phyloP scores from a whole-genome alignment of 2,329 filamentous ascomycete genomes.

The Myriosclerotinia duriaeana region DNA sequence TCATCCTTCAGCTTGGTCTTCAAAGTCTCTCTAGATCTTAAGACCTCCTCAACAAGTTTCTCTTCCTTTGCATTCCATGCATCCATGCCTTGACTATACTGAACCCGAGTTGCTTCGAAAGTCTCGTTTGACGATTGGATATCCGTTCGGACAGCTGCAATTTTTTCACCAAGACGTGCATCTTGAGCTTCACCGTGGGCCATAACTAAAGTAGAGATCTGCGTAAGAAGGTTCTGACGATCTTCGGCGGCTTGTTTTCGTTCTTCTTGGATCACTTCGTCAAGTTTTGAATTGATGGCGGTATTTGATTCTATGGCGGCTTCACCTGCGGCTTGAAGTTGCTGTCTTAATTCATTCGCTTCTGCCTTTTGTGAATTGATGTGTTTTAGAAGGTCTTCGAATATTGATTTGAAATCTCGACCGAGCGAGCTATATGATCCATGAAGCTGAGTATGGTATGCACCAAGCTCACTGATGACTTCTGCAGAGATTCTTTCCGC shows the following conservation, averaged over 20 bases:
- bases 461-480: constrained; percentile 78
- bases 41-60: constrained; percentile 67
- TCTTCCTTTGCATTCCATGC: constrained; percentile 70
- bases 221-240: constrained; percentile 68
- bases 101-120: constrained; percentile 63
- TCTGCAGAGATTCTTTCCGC: constrained; percentile 88
- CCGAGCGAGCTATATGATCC: constrained; percentile 80
- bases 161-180: constrained; percentile 62
- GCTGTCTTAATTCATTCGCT: constrained; percentile 67
- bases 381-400: constrained; percentile 76
- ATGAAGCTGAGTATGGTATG: constrained; percentile 82
- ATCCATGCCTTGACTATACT: constrained; percentile 71
- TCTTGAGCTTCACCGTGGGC: constrained; percentile 73
- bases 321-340: constrained; percentile 69
- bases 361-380: constrained; percentile 75
- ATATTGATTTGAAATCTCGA: constrained; percentile 80
- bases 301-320: constrained; percentile 68
- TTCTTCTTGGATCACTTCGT: constrained; percentile 73
- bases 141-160: constrained; percentile 62
- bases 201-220: constrained; percentile 76
- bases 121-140: constrained; percentile 62
- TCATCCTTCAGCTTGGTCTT: constrained; percentile 83
- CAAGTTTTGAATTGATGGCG: constrained; percentile 63
- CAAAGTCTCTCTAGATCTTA: constrained; percentile 71
- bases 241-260: constrained; percentile 70